These are phyloP conservation scores for Actinomortierella wolfii DNA, from an alignment of 371 early-diverging fungal species.

Conservation along the genomic window DNA sequence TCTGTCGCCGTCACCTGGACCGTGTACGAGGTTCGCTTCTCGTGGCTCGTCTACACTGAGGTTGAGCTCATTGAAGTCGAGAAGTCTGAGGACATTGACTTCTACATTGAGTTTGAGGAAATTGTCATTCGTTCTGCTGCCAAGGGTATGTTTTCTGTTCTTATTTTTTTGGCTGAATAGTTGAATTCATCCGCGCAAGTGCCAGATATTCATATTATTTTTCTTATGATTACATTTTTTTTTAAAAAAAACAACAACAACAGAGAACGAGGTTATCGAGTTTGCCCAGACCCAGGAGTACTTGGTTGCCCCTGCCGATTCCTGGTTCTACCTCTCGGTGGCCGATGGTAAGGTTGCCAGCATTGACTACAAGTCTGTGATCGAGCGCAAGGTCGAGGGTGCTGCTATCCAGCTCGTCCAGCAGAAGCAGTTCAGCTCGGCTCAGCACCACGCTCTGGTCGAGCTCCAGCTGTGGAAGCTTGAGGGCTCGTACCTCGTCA, in stretches of 20 bases:
- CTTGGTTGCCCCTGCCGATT: constrained; percentile 23
- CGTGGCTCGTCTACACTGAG: constrained; percentile 40
- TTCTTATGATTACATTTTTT: background rate
- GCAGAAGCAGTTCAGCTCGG: constrained; percentile 34
- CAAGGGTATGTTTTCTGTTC: constrained; percentile 3
- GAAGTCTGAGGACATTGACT: constrained; percentile 27
- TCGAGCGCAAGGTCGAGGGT: constrained; percentile 25
- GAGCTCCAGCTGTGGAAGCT: constrained; percentile 45
- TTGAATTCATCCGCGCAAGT: too few species aligned
- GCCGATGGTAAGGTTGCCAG: constrained; percentile 31
- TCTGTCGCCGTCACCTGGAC: constrained; percentile 26
- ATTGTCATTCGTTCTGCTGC: constrained; percentile 33
- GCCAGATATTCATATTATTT: background rate
- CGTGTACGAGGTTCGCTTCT: constrained; percentile 21
- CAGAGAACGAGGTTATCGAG: constrained; percentile 26
- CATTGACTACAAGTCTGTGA: constrained; percentile 13
- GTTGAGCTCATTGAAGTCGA: constrained; percentile 19
- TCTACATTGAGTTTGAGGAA: constrained; percentile 43
- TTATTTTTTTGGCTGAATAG: too few species aligned
- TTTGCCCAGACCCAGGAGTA: constrained; percentile 29
- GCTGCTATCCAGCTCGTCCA: constrained; percentile 17
- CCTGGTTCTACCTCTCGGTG: constrained; percentile 41
- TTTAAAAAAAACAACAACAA: background rate
- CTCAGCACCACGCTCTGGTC: constrained; percentile 26
- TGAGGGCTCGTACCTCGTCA: constrained; percentile 31